Conservation (phyloP, 805 yeast species). For the Myxozyma melibiosi region DNA sequence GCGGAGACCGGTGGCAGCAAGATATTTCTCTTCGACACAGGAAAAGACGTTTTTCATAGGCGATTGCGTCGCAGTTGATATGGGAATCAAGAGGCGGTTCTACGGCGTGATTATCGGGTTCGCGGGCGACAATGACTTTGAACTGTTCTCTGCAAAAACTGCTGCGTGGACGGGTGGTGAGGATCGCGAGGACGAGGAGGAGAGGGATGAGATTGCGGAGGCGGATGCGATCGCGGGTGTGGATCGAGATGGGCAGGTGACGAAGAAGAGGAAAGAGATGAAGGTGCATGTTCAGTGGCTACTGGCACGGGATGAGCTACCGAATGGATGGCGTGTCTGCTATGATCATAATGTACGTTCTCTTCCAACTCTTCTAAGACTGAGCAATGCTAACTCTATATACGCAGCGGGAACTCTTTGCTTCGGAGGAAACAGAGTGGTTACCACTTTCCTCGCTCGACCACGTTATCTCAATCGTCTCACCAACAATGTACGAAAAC, state of each 20-base stretch:
- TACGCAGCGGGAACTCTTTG: background rate
- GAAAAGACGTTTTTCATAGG: slow-evolving; percentile 9
- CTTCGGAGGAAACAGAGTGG: slow-evolving; percentile 3
- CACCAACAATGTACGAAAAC: slow-evolving; percentile 3
- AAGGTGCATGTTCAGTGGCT: slow-evolving; percentile 8
- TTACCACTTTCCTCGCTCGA: slow-evolving; percentile 6
- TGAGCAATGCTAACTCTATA: background rate
- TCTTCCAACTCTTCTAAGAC: background rate
- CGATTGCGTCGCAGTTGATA: slow-evolving; percentile 10
- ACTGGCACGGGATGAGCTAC: slow-evolving; percentile 10
- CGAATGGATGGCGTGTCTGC: slow-evolving; percentile 9
- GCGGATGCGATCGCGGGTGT: background rate
- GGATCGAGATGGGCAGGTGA: background rate
- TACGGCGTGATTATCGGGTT: slow-evolving; percentile 11
- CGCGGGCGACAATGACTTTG: slow-evolving; percentile 2
- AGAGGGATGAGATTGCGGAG: background rate
- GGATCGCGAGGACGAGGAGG: background rate
- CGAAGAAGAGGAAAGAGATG: background rate
- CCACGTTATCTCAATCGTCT: background rate
- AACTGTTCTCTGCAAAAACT: background rate
- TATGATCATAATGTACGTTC: slow-evolving; percentile 1
- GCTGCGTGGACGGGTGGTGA: slow-evolving; percentile 1
- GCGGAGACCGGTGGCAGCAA: background rate
- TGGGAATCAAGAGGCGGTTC: slow-evolving; percentile 3
- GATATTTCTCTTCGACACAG: background rate